Evolutionary conservation across 108 stramenopile species (phyloP).

Genomic region (Skeletonema tropicum): DNA sequence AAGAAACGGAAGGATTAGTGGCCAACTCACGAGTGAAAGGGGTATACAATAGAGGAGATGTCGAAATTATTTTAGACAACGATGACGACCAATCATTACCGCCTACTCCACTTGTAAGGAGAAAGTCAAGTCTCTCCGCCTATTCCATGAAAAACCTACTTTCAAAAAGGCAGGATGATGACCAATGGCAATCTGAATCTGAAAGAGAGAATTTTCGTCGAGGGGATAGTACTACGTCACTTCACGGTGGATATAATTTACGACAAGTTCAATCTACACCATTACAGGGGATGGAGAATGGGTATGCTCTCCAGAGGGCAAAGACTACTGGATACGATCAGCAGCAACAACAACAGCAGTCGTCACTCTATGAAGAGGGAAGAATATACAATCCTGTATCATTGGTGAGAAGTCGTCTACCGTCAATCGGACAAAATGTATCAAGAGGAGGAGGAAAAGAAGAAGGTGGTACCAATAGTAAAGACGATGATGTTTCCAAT

Average conservation of each 20-base stretch:
- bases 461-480: neutral
- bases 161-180: neutral
- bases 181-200: neutral
- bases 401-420: neutral
- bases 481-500: neutral
- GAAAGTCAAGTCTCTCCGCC: neutral
- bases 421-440: neutral
- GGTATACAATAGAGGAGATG: neutral
- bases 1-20: constrained; percentile 1
- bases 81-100: neutral
- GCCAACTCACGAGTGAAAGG: constrained; percentile 2
- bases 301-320: neutral
- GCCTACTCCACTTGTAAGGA: neutral
- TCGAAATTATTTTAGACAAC: constrained; percentile 3
- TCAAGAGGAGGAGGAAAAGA: neutral
- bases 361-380: neutral
- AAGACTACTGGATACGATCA: constrained; percentile 2
- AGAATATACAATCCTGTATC: neutral
- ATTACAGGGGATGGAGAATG: neutral
- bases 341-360: neutral
- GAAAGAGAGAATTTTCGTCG: neutral
- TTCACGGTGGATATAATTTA: neutral
- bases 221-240: neutral
- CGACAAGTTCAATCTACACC: neutral
- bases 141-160: neutral